A percentile compares a stretch with the other conserved stretches of the same genome.
These are phyloP conservation scores for Elsinoe australis DNA, from an alignment of 2,329 filamentous ascomycete species.

Conservation along the genomic window DNA sequence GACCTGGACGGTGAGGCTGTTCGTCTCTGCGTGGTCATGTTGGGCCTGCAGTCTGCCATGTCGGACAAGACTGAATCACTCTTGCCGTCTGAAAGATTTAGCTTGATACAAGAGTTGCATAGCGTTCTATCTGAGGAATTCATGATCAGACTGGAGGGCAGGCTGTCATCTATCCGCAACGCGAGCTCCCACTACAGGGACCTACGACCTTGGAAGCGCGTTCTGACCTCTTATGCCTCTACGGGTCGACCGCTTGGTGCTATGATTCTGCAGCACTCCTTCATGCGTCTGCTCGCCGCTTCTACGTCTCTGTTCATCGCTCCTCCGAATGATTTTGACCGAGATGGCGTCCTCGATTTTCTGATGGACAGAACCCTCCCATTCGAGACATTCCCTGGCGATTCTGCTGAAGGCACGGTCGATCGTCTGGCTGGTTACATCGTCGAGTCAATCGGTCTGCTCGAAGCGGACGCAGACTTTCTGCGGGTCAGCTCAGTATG, in stretches of 20 bases:
- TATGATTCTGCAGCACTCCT: conserved; percentile 82
- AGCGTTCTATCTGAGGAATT: conserved; percentile 75
- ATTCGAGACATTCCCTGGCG: conserved; percentile 17
- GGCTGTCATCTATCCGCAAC: conserved; percentile 84
- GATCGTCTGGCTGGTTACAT: conserved; percentile 62
- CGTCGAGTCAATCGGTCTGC: conserved; percentile 71
- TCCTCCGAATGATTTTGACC: conserved; percentile 52
- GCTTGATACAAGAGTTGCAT: conserved; percentile 63
- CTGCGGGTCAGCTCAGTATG: conserved; percentile 74
- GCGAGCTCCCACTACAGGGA: conserved; percentile 56
- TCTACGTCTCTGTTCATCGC: conserved; percentile 66
- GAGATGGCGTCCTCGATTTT: conserved; percentile 63
- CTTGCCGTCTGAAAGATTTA: conserved; percentile 64
- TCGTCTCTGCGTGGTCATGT: conserved; percentile 72
- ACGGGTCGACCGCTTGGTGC: conserved; percentile 76
- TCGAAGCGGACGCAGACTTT: conserved; percentile 88
- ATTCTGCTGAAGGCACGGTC: conserved; percentile 44
- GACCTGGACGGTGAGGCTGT: conserved; percentile 45
- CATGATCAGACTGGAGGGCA: conserved; percentile 77
- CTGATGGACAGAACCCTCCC: conserved; percentile 35
- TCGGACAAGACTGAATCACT: conserved; percentile 74
- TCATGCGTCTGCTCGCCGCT: conserved; percentile 75
- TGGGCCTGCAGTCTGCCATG: conserved; percentile 81
- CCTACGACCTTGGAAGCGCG: conserved; percentile 80
- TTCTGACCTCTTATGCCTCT: conserved; percentile 72